phyloP scores from a whole-genome alignment of 352 stramenopile genomes.

The Phytophthora cactorum region DNA sequence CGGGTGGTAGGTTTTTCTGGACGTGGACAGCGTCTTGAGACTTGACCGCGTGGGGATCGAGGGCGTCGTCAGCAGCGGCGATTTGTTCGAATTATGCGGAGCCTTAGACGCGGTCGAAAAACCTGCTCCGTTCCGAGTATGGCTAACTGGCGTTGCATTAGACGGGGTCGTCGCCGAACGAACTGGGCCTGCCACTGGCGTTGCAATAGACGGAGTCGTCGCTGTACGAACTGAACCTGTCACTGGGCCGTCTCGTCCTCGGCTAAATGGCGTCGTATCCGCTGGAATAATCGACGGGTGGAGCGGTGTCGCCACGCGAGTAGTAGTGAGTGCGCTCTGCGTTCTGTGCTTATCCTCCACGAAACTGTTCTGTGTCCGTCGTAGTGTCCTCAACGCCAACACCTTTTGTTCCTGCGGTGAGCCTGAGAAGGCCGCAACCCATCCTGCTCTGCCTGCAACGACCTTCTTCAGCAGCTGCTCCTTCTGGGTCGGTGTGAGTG shows the following conservation, averaged over 20 bases:
- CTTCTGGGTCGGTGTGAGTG: conserved; percentile 43
- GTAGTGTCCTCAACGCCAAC: conserved; percentile 11
- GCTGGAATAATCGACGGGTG: conserved; percentile 2
- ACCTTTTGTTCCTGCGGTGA: conserved; percentile 41
- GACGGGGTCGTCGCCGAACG: conserved; percentile 2
- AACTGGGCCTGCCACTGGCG: conserved; percentile 4
- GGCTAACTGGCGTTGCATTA: conserved; percentile 10
- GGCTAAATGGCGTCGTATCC: conserved; percentile 26
- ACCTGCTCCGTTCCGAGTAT: conserved; percentile 18
- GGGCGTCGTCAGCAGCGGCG: conserved; percentile 52
- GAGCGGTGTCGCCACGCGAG: conserved; percentile 22
- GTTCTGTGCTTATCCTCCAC: conserved; percentile 2
- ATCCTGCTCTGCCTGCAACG: conserved; percentile 34
- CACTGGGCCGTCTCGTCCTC: background rate
- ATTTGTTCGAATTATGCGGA: conserved; percentile 28
- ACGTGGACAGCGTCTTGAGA: conserved; percentile 59
- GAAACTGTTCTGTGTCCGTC: conserved; percentile 10
- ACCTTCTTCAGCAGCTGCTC: conserved; percentile 49
- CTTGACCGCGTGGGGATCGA: conserved; percentile 43
- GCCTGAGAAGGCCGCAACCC: conserved; percentile 35
- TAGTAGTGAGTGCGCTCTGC: conserved; percentile 29
- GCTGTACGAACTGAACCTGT: background rate
- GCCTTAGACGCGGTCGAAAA: conserved; percentile 59
- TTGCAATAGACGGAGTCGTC: conserved; percentile 7
- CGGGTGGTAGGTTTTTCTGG: conserved; percentile 45